phyloP scores from a whole-genome alignment of 306 rosid genomes.

The Quercus cerris region DNA sequence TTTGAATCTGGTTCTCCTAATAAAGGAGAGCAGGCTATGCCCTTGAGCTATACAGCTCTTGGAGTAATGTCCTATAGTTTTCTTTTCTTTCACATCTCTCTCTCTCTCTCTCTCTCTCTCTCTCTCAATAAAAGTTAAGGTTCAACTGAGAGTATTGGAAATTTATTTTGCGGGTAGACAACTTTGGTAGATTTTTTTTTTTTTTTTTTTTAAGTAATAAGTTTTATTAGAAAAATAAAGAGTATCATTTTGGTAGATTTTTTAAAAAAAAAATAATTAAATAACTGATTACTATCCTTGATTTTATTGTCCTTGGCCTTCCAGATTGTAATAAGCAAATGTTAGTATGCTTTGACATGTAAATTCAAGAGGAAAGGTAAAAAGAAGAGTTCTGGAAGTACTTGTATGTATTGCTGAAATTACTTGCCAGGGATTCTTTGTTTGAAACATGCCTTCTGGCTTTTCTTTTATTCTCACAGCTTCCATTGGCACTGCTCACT shows the following conservation, averaged over 20 bases:
- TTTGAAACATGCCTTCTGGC: neutral
- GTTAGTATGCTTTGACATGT: neutral
- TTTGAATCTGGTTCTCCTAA: neutral
- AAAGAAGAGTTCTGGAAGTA: neutral
- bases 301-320: neutral
- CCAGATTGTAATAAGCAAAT: neutral
- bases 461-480: neutral
- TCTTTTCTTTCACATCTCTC: neutral
- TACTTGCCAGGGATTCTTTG: neutral
- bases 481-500: neutral
- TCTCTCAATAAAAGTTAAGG: neutral
- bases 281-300: neutral
- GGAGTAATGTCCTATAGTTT: neutral
- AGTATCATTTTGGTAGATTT: neutral
- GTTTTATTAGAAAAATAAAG: no score
- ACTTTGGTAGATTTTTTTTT: neutral
- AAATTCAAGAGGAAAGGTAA: neutral
- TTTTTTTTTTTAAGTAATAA: no score
- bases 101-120: neutral
- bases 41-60: no score
- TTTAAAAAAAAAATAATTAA: no score
- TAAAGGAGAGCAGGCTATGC: no score
- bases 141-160: neutral
- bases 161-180: neutral
- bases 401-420: neutral